phyloP scores from a whole-genome alignment of 1,284 basidiomycete species.

The Pseudozyma thailandica region DNA sequence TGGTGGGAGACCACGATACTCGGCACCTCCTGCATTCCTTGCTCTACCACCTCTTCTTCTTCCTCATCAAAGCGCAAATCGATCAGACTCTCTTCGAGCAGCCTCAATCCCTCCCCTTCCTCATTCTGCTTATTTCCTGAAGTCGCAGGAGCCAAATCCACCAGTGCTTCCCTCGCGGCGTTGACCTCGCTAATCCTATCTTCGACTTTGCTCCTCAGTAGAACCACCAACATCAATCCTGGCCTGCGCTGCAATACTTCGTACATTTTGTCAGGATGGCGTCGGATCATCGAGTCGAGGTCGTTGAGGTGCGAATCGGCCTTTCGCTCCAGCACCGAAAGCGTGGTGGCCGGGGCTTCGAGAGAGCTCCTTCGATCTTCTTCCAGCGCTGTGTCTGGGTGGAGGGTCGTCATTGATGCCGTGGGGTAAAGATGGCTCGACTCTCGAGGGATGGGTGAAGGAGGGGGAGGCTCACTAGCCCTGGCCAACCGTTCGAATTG shows the following conservation, averaged over 20 bases:
- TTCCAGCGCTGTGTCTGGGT: background rate
- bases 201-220: slow-evolving; percentile 29
- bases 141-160: slow-evolving; percentile 2
- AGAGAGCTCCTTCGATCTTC: slow-evolving; percentile 7
- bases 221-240: slow-evolving; percentile 26
- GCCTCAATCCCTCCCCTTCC: background rate
- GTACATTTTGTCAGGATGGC: slow-evolving; percentile 31
- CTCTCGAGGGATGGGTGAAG: slow-evolving; percentile 15
- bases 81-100: slow-evolving; percentile 27
- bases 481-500: slow-evolving; percentile 33
- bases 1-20: slow-evolving; percentile 27
- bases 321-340: slow-evolving; percentile 24
- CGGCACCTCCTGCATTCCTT: background rate
- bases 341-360: slow-evolving; percentile 17
- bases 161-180: background rate
- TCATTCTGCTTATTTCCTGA: background rate
- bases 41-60: background rate
- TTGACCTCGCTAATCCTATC: slow-evolving; percentile 13
- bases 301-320: slow-evolving; percentile 22
- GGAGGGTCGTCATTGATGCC: background rate
- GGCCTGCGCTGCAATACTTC: slow-evolving; percentile 15
- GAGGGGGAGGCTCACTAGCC: slow-evolving; percentile 4
- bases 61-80: slow-evolving; percentile 25
- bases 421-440: background rate
- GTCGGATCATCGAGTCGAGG: slow-evolving; percentile 23